Conservation (phyloP, 1,139 yeast genomes). For the Saccharomyces pastorianus region DNA sequence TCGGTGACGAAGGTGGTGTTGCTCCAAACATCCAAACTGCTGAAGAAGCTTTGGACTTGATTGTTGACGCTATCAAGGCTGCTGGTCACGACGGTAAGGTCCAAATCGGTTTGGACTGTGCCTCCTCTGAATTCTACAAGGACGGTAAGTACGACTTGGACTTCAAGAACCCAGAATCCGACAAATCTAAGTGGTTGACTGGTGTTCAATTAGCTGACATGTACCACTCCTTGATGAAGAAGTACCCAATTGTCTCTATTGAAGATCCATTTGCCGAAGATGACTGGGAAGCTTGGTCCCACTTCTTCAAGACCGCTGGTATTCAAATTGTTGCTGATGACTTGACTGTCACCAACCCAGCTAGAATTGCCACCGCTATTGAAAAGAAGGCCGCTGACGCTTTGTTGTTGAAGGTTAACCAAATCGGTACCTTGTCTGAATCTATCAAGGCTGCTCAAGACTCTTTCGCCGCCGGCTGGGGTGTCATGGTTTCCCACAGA, state of each 20-base stretch:
- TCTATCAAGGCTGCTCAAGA: constrained; percentile 88
- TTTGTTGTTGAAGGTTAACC: constrained; percentile 90
- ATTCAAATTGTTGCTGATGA: constrained; percentile 94
- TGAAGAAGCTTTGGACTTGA: constrained; percentile 90
- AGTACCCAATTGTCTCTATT: constrained; percentile 92
- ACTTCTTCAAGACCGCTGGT: constrained; percentile 66
- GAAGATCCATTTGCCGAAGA: constrained; percentile 99
- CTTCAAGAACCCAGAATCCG: constrained; percentile 91
- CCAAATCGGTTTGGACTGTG: constrained; percentile 86
- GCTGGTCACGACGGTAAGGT: constrained; percentile 93
- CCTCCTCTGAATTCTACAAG: constrained; percentile 93
- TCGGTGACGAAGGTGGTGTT: constrained; percentile 99
- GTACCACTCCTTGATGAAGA: constrained; percentile 66
- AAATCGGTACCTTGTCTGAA: constrained; percentile 85
- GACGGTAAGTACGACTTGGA: constrained; percentile 94
- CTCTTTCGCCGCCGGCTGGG: constrained; percentile 90
- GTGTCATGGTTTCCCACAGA: constrained; percentile 97
- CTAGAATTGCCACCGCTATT: constrained; percentile 86
- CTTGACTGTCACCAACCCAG: constrained; percentile 94
- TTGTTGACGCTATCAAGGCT: constrained; percentile 71
- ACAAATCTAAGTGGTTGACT: constrained; percentile 77
- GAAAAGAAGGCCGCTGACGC: constrained; percentile 91
- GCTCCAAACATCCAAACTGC: constrained; percentile 92
- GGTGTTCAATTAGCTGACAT: constrained; percentile 78
- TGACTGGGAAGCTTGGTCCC: constrained; percentile 97